Evolutionary conservation across 1,284 basidiomycete genomes (phyloP), one percentile per base, ranked within the genome.

Genomic region (Cutaneotrichosporon mucoides): DNA sequence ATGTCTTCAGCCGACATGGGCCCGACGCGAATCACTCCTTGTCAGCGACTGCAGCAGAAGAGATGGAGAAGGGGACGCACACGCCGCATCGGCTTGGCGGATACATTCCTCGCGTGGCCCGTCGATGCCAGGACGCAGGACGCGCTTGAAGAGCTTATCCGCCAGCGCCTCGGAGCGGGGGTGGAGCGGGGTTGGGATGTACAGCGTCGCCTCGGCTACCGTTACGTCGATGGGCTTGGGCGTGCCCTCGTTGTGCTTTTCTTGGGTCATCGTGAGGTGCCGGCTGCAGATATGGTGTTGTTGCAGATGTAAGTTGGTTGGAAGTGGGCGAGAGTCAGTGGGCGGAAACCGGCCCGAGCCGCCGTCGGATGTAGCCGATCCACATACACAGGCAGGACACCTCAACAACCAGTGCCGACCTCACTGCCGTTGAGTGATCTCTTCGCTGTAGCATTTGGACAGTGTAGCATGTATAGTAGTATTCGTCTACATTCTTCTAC

Each of bases 181-280:
- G 42, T 76, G 74, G 35, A 74, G 64, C 4, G 70, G 69, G 9
- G 69, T 68, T 34, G 69, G 68, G 24, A 76, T 51, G 55, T 63
- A 73, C n/a, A 74, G 53, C 3, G 70, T 73, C 36, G 73, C 72
- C 13, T 72, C 57, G 10, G 56, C 16, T 5, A 55, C 45, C 2
- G 36, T 38, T n/a, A 55, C 53, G 13, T 55, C 53, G 36, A 55
- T 34, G 4, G 53, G 45, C 33, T 55, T 55, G 37, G 24, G 24
- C 24, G 24, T 24, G 24, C 24, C 24, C 24, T 24, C 24, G 24
- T 24, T 24, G 24, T 24, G 24, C 24, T 24, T 24, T n/a, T n/a
- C n/a, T 24, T 24, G 24, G 24, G 24, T 24, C 24, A n/a, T n/a
- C n/a, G n/a, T n/a, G n/a, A n/a, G n/a, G n/a, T n/a, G n/a, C n/a